These are phyloP conservation scores for Typha latifolia DNA, from an alignment of 176 grass and related monocot genomes.

Conservation along the genomic window DNA sequence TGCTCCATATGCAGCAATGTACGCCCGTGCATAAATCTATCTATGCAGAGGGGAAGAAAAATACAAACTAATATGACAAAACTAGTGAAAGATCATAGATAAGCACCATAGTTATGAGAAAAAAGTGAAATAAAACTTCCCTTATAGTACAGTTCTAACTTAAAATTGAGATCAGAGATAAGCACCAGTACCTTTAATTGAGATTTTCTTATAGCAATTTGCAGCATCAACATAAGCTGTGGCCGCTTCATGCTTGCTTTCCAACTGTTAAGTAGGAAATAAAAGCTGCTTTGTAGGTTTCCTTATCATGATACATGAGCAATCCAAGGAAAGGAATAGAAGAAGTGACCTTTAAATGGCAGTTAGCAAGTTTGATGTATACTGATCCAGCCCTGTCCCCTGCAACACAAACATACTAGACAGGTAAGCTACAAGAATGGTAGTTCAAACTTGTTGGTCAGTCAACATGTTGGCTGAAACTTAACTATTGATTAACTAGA, in stretches of 20 bases:
- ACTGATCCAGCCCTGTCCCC: conserved; percentile 80
- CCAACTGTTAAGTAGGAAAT: conserved; percentile 33
- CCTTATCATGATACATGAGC: conserved; percentile 8
- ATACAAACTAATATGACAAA: too few species aligned
- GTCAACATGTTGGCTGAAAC: background rate
- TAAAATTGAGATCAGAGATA: too few species aligned
- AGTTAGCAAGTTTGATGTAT: conserved; percentile 76
- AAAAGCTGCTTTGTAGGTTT: conserved; percentile 6
- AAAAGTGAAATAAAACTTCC: too few species aligned
- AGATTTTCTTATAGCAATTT: conserved; percentile 96
- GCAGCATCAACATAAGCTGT: conserved; percentile 69
- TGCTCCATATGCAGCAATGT: too few species aligned
- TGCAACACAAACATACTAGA: conserved; percentile 30
- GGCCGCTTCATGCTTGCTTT: conserved; percentile 89
- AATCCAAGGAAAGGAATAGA: conserved; percentile 16
- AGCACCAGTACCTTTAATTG: conserved; percentile 47
- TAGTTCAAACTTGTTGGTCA: background rate
- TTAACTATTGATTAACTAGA: background rate
- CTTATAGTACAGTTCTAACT: too few species aligned
- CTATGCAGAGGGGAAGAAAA: too few species aligned
- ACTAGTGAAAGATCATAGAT: too few species aligned
- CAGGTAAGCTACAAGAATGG: background rate
- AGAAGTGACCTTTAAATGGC: conserved; percentile 60
- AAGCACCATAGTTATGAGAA: too few species aligned
- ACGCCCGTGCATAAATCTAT: too few species aligned